Evolutionary conservation across 768 basidiomycete species (phyloP).

Genomic region (Agaricus sinodeliciosus): DNA sequence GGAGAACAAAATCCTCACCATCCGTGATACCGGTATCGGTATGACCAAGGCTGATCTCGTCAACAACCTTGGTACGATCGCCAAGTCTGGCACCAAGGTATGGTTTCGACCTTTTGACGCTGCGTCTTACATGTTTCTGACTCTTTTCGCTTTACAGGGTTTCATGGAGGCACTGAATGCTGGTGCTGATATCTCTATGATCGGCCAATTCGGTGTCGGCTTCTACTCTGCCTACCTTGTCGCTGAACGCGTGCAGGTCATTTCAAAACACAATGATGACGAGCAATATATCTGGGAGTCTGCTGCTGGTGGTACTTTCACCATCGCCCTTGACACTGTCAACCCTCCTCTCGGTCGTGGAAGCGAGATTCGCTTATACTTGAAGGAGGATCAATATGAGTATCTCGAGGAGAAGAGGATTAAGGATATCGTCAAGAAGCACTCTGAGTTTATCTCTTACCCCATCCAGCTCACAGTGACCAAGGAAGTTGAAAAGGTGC

Average conservation of each 20-base stretch:
- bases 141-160: constrained; percentile 43
- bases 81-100: constrained; percentile 91
- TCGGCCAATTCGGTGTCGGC: constrained; percentile 99
- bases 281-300: constrained; percentile 99
- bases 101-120: constrained; percentile 12
- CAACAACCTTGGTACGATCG: constrained; percentile 97
- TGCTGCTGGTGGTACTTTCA: constrained; percentile 99
- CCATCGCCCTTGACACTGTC: constrained; percentile 89
- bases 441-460: constrained; percentile 99
- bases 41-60: constrained; percentile 99
- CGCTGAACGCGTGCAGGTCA: constrained; percentile 96
- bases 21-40: constrained; percentile 96
- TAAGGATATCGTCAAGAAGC: constrained; percentile 99
- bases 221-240: constrained; percentile 99
- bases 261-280: constrained; percentile 99
- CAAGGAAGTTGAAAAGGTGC: constrained; percentile 98
- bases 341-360: constrained; percentile 92
- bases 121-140: constrained; percentile 6
- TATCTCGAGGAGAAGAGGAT: constrained; percentile 99
- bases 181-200: constrained; percentile 92
- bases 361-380: constrained; percentile 82
- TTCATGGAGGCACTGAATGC: constrained; percentile 99
- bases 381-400: constrained; percentile 99
- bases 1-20: constrained; percentile 85
- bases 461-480: constrained; percentile 97